A percentile compares a stretch with the other conserved stretches of the same genome.
Evolutionary conservation across 148 eudicot species (phyloP).

Genomic region (Cornus kousa): DNA sequence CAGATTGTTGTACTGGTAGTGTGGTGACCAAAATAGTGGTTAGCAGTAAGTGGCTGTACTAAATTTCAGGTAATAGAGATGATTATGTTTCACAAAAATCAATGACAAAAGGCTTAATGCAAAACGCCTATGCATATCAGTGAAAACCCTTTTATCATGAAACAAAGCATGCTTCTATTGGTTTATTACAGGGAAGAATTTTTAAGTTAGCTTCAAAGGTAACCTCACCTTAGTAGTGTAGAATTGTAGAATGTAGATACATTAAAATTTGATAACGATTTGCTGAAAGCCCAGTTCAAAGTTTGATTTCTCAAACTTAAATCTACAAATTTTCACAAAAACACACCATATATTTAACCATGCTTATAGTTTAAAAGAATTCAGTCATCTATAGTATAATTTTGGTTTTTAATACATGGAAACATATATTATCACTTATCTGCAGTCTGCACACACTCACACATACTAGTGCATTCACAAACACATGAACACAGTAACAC

Average conservation of each 20-base stretch:
- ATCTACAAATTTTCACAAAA: not conserved
- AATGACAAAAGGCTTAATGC: not conserved
- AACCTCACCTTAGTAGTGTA: not conserved
- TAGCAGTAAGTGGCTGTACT: too few species aligned
- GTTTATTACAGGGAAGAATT: not conserved
- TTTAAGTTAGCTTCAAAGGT: not conserved
- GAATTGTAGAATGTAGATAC: too few species aligned
- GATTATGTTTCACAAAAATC: not conserved
- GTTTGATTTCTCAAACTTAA: not conserved
- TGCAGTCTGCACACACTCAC: too few species aligned
- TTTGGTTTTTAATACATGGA: not conserved
- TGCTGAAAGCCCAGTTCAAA: not conserved
- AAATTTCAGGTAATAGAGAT: too few species aligned
- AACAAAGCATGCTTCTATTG: not conserved
- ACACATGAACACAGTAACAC: too few species aligned
- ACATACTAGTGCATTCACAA: too few species aligned
- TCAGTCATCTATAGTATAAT: not conserved
- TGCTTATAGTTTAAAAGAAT: not conserved
- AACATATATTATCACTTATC: too few species aligned
- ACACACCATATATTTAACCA: not conserved
- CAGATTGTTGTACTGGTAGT: not conserved
- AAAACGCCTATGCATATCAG: not conserved
- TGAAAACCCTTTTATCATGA: not conserved
- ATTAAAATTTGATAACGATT: not conserved
- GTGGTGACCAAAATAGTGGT: not conserved